Evolutionary conservation across 352 stramenopile genomes (phyloP).

Genomic region (Globisporangium nodosum): DNA sequence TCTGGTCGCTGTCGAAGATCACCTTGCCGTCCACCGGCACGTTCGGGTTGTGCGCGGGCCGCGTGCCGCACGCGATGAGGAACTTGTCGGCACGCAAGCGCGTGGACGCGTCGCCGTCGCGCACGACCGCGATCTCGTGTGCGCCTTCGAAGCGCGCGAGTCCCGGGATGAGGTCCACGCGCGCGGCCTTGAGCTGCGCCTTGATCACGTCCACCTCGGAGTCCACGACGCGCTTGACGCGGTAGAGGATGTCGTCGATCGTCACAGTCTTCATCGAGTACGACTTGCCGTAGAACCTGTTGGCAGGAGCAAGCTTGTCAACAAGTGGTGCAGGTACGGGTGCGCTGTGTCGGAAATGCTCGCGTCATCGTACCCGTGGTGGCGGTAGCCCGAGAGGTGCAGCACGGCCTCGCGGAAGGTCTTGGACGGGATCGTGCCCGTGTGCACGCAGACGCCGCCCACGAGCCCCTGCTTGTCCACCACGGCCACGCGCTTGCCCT

Average conservation of each 20-base stretch:
- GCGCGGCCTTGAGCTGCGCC: slow-evolving; percentile 68
- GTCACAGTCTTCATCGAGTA: slow-evolving; percentile 82
- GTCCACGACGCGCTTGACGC: slow-evolving; percentile 71
- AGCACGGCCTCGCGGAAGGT: slow-evolving; percentile 90
- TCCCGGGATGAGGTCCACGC: slow-evolving; percentile 67
- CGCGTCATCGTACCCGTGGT: slow-evolving; percentile 46
- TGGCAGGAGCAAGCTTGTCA: background rate
- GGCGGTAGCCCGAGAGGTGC: slow-evolving; percentile 86
- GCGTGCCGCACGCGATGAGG: slow-evolving; percentile 81
- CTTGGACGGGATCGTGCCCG: slow-evolving; percentile 84
- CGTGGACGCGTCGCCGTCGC: slow-evolving; percentile 31
- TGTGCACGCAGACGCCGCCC: slow-evolving; percentile 82
- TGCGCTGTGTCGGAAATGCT: too few relatives aligned
- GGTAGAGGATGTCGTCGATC: slow-evolving; percentile 79
- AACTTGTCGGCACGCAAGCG: slow-evolving; percentile 69
- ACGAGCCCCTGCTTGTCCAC: slow-evolving; percentile 62
- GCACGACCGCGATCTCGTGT: slow-evolving; percentile 71
- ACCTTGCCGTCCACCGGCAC: slow-evolving; percentile 83
- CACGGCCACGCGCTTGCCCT: slow-evolving; percentile 70
- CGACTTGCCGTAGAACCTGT: slow-evolving; percentile 77
- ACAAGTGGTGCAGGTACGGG: background rate
- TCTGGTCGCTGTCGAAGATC: slow-evolving; percentile 81
- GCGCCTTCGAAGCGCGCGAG: slow-evolving; percentile 68
- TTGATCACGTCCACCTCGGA: slow-evolving; percentile 82
- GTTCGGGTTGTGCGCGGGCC: slow-evolving; percentile 66